Evolutionary conservation across 306 rosid genomes (phyloP), one percentile per base, ranked within the genome.

Genomic region (Quillaja saponaria): DNA sequence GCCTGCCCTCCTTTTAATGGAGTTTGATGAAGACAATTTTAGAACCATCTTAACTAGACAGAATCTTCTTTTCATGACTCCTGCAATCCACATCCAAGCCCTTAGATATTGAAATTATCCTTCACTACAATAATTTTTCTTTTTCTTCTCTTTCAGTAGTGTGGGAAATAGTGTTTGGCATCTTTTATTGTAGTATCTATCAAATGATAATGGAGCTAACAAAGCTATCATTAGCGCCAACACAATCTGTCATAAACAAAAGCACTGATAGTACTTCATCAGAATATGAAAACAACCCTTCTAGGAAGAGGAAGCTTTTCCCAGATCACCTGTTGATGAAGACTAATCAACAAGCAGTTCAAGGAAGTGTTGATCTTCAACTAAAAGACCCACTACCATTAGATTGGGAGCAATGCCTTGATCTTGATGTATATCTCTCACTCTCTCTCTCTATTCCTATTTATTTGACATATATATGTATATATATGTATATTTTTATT

Each of bases 351-450:
- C 61, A 37, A 16, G 35, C 64, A 58, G 37, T 34, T 37, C 48
- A 46, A 7, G 16, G 56, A 33, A 48, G 68, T 19, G 69, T 75
- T 64, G 84, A 79, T 71, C 85, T 71, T 68, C 85, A 80, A 6
- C 75, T 67, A 6, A 76, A 63, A 53, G 69, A 71, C 25, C 81
- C 84, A 7, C 64, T 80, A 0, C 85, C 85, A 25, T 53, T 76
- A 56, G 76, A 76, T 69, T 80, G 85, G 85, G 85, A 76, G 46
- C 85, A 80, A 48, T 80, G 85, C 72, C 85, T 76, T 68, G 85
- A 80, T 64, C 79, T 80, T 35, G 64, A 76, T 60, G 85, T 72
- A 63, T 19, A 48, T 21, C 51, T 8, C 44, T 50, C 37, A 58
- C 72, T 51, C 53, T 16, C 67, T 51, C 54, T 55, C 45, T 39